Percentiles rank a stretch among this genome's conserved stretches.
phyloP scores from a whole-genome alignment of 495 filamentous ascomycete species.

The Podospora conica region DNA sequence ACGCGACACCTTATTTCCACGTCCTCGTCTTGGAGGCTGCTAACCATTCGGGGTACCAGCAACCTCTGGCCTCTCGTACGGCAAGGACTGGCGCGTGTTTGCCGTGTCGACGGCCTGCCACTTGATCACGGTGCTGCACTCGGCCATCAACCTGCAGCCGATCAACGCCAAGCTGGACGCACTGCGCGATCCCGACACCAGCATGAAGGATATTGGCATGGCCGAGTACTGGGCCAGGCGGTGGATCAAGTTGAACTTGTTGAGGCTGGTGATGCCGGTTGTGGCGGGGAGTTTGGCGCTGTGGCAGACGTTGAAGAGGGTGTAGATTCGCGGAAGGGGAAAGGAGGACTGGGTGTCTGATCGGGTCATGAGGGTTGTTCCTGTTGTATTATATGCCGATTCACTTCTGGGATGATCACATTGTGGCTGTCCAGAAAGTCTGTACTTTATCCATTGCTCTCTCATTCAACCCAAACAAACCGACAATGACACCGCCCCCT shows the following conservation, averaged over 20 bases:
- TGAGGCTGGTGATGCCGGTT: constrained; percentile 34
- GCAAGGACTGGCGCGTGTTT: constrained; percentile 37
- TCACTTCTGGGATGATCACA: neutral
- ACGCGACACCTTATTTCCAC: neutral
- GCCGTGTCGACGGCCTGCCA: constrained; percentile 36
- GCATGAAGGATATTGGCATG: constrained; percentile 23
- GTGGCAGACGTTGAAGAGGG: constrained; percentile 23
- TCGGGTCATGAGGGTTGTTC: neutral
- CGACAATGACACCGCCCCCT: neutral
- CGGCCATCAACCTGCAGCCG: constrained; percentile 46
- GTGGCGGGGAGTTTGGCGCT: constrained; percentile 38
- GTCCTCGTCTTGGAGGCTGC: neutral
- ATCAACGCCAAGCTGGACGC: constrained; percentile 42
- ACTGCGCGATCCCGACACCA: constrained; percentile 26
- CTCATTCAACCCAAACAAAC: no score
- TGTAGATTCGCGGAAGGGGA: neutral
- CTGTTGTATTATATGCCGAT: neutral
- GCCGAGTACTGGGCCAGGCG: constrained; percentile 34
- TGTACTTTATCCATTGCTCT: neutral
- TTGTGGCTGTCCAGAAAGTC: neutral
- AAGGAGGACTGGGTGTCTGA: neutral
- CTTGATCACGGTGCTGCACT: constrained; percentile 40
- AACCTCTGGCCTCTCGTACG: neutral
- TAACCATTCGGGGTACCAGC: neutral
- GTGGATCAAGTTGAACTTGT: constrained; percentile 34